A percentile compares a stretch with the other conserved stretches of the same genome.
These are phyloP conservation scores for Stipa capillata DNA, from an alignment of 176 grass and related monocot genomes.

Conservation along the genomic window DNA sequence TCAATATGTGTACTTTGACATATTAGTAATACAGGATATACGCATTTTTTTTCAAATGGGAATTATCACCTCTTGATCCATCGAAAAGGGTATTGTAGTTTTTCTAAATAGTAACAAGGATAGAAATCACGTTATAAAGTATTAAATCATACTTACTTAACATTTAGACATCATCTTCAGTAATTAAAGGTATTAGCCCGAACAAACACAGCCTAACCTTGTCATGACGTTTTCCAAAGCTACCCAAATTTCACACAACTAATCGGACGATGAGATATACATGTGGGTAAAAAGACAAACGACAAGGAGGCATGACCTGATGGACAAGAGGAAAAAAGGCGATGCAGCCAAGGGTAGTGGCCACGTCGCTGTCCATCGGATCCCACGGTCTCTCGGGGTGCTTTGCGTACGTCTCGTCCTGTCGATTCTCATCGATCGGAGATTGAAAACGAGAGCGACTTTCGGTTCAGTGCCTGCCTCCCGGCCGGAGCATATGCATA, in stretches of 20 bases:
- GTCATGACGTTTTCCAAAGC: neutral
- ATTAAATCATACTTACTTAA: too few relatives aligned
- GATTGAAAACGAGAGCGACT: neutral
- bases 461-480: neutral
- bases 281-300: neutral
- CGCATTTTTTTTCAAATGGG: too few relatives aligned
- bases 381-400: neutral
- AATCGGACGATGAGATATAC: neutral
- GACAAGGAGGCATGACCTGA: neutral
- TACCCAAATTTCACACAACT: too few relatives aligned
- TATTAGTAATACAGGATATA: too few relatives aligned
- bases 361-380: neutral
- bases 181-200: too few relatives aligned
- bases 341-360: neutral
- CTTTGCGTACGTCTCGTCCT: neutral
- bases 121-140: too few relatives aligned
- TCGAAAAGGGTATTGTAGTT: too few relatives aligned
- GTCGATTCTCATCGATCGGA: neutral
- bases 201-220: too few relatives aligned
- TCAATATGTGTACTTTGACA: too few relatives aligned
- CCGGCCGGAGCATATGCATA: neutral
- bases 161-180: too few relatives aligned
- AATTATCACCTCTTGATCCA: too few relatives aligned
- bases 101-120: too few relatives aligned
- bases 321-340: neutral